Evolutionary conservation across 805 yeast genomes (phyloP).

Genomic region (Metschnikowia anglica): DNA sequence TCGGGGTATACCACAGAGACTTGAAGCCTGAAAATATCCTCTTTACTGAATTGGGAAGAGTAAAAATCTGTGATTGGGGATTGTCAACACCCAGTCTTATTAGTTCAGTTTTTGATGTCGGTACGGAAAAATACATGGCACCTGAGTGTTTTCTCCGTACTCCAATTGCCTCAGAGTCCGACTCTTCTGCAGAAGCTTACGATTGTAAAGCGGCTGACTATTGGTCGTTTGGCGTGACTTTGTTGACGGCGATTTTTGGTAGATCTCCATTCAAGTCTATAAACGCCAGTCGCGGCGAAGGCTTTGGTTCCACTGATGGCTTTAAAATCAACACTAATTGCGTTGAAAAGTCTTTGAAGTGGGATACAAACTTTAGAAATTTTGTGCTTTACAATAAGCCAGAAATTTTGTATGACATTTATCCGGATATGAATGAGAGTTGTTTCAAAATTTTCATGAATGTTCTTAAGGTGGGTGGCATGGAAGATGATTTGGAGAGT

Average conservation of each 20-base stretch:
- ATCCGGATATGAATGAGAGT: constrained; percentile 44
- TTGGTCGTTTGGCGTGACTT: constrained; percentile 55
- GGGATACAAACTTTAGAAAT: constrained; percentile 45
- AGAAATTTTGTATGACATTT: constrained; percentile 48
- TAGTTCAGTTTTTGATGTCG: constrained; percentile 42
- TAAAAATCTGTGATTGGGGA: constrained; percentile 77
- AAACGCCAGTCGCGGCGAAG: constrained; percentile 5
- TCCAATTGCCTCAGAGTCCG: constrained; percentile 11
- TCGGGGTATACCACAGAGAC: constrained; percentile 67
- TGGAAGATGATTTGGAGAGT: constrained; percentile 32
- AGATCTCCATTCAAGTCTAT: constrained; percentile 50
- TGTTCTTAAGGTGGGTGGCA: constrained; percentile 38
- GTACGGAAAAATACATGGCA: constrained; percentile 62
- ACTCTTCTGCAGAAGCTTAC: constrained; percentile 23
- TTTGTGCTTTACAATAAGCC: constrained; percentile 39
- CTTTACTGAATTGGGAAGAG: constrained; percentile 47
- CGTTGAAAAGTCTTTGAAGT: constrained; percentile 19
- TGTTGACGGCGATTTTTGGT: constrained; percentile 51
- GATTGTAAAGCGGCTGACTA: constrained; percentile 50
- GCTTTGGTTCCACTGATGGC: constrained; percentile 11
- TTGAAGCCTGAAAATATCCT: constrained; percentile 72
- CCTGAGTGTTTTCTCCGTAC: constrained; percentile 44
- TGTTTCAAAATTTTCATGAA: constrained; percentile 44
- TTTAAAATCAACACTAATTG: constrained; percentile 9
- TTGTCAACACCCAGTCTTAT: constrained; percentile 44